phyloP scores from a whole-genome alignment of 441 rosid genomes.

The Erysimum cheiri region DNA sequence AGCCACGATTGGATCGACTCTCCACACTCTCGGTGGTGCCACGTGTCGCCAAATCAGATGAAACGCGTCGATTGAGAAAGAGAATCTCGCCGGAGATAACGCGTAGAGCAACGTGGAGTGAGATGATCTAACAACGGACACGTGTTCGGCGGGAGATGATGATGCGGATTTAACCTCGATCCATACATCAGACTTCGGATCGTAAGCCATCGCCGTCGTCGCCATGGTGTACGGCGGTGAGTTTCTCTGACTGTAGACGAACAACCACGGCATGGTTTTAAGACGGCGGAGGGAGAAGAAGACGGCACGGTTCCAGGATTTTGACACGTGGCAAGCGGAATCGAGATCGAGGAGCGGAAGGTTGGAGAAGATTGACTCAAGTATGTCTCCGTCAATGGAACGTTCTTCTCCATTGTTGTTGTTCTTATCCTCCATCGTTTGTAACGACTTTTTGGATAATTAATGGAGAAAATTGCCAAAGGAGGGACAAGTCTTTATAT shows the following conservation, averaged over 20 bases:
- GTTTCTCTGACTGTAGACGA: slow-evolving; percentile 55
- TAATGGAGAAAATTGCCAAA: too few relatives aligned
- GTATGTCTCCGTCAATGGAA: slow-evolving; percentile 60
- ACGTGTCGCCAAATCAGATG: slow-evolving; percentile 70
- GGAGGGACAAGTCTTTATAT: slow-evolving; percentile 5
- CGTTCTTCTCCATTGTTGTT: slow-evolving; percentile 31
- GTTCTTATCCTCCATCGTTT: slow-evolving; percentile 14
- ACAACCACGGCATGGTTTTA: slow-evolving; percentile 68
- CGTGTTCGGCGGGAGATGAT: slow-evolving; percentile 23
- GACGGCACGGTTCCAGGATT: slow-evolving; percentile 68
- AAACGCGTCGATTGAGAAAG: slow-evolving; percentile 77
- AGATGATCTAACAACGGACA: slow-evolving; percentile 57
- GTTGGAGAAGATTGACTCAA: slow-evolving; percentile 53
- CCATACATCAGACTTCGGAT: slow-evolving; percentile 70
- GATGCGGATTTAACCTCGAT: slow-evolving; percentile 42
- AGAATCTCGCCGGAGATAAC: slow-evolving; percentile 57
- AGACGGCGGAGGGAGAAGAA: slow-evolving; percentile 64
- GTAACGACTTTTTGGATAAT: neutral
- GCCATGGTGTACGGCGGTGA: slow-evolving; percentile 48
- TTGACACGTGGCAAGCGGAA: slow-evolving; percentile 64
- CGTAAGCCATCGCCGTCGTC: slow-evolving; percentile 58
- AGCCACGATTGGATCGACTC: slow-evolving; percentile 72
- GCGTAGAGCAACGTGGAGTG: slow-evolving; percentile 65
- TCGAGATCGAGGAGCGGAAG: slow-evolving; percentile 68
- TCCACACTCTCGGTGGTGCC: slow-evolving; percentile 58